Evolutionary conservation across 2,329 filamentous ascomycete species (phyloP), one percentile per base, ranked within the genome.

Genomic region (Cercospora brassicicola): DNA sequence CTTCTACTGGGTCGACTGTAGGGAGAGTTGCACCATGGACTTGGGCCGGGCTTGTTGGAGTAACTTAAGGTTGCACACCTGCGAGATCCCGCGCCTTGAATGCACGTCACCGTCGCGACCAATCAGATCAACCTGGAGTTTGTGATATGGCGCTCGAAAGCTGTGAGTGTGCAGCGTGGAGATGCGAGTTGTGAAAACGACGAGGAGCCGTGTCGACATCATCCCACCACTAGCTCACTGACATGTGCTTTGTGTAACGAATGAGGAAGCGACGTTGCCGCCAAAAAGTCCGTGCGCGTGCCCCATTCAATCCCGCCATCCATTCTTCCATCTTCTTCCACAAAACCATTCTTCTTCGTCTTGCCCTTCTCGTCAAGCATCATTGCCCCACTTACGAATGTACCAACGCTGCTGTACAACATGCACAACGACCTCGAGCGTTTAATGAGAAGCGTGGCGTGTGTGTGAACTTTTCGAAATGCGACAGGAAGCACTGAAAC

Each of bases 31-130:
- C 53, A 33, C 26, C 30, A 20, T 57, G 26, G 53, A 57, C 33
- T 39, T 42, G 36, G 15, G 36, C 36, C 36, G 36, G 15, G 13
- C 28, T 33, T 28, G 53, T 56, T 31, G 53, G 13, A 26, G 7
- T 4, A 45, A 36, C 60, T 62, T 18, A 33, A 53, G 42, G 60
- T 62, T 62, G 60, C 60, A 57, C 55, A 13, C 30, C 55, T 62
- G 60, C 42, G 51, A 56, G 61, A 23, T 63, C 15, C 42, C 61
- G 61, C 45, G 61, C 23, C 42, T 23, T 18, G 28, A 18, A 48
- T 63, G 42, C 61, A 63, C 61, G 45, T 63, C 45, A 55, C 61
- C 26, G 45, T 7, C n/a, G 18, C 6, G 61, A 18, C 61, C 61
- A 63, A 63, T 63, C 18, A 63, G 39, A 30, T 15, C n/a, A 20